A percentile compares a stretch with the other conserved stretches of the same genome.
phyloP scores from a whole-genome alignment of 2,329 filamentous ascomycete species.

The Talaromyces sp. region DNA sequence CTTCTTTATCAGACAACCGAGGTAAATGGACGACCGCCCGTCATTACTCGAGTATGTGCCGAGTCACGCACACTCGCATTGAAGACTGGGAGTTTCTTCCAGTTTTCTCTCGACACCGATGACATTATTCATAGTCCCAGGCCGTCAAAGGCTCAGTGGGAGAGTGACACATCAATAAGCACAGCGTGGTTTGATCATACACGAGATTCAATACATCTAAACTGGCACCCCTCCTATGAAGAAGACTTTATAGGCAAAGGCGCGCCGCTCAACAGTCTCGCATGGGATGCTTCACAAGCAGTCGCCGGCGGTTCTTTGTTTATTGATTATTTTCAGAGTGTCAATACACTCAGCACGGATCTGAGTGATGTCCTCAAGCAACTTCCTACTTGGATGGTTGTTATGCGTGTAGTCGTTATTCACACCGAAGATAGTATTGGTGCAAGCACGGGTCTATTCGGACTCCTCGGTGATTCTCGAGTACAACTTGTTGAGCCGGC shows the following conservation, averaged over 20 bases:
- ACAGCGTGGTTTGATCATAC: not conserved
- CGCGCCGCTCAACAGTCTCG: not conserved
- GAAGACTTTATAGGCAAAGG: not conserved
- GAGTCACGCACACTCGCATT: slow-evolving; percentile 1
- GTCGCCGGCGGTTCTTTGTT: not conserved
- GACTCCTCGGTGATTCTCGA: not conserved
- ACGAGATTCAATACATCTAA: not conserved
- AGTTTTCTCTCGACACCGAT: not conserved
- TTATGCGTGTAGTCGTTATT: not conserved
- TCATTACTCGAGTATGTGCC: slow-evolving; percentile 4
- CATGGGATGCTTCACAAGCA: not conserved
- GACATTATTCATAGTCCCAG: not conserved
- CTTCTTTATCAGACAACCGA: not conserved
- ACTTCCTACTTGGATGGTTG: not conserved
- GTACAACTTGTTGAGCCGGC: not conserved
- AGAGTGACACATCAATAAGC: not conserved
- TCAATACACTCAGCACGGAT: not conserved
- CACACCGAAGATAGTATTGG: not conserved
- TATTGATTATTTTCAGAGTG: not conserved
- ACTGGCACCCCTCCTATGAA: not conserved
- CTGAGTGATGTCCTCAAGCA: not conserved
- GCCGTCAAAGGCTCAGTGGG: not conserved
- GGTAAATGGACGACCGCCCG: not conserved
- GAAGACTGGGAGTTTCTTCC: not conserved
- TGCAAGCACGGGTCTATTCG: not conserved